Conservation (phyloP, 768 basidiomycete species). For the Obba rivulosa region DNA sequence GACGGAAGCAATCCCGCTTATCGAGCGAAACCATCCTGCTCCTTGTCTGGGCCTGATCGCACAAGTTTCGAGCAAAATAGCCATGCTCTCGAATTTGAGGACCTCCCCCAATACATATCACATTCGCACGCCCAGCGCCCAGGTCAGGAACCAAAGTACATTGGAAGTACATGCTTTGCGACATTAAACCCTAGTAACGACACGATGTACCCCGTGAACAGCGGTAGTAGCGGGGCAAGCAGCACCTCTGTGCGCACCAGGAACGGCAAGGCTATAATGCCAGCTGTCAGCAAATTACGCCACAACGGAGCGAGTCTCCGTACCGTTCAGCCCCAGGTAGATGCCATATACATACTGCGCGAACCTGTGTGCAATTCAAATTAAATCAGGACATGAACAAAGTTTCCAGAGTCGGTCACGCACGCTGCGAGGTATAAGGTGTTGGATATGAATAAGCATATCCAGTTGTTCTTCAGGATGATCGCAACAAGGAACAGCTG, state of each 20-base stretch:
- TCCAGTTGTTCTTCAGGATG: conserved; percentile 81
- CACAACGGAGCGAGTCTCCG: conserved; percentile 17
- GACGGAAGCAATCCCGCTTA: too few relatives aligned
- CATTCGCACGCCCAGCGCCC: neutral
- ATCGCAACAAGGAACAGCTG: conserved; percentile 85
- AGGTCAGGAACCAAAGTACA: conserved; percentile 68
- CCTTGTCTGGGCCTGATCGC: too few relatives aligned
- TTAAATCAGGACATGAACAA: too few relatives aligned
- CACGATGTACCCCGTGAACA: conserved; percentile 81
- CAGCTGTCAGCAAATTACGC: conserved; percentile 15
- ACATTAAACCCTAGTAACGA: conserved; percentile 91
- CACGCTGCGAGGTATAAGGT: conserved; percentile 87
- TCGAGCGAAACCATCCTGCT: too few relatives aligned
- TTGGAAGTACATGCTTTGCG: conserved; percentile 70
- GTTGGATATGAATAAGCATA: conserved; percentile 91
- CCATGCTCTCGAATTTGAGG: too few relatives aligned
- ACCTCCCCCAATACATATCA: too few relatives aligned
- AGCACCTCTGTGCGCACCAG: conserved; percentile 85
- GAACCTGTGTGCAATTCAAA: conserved; percentile 41
- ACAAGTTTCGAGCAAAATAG: too few relatives aligned
- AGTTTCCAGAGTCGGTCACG: conserved; percentile 29
- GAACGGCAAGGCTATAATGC: conserved; percentile 77
- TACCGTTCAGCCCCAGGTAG: conserved; percentile 81
- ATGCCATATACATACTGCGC: conserved; percentile 90
- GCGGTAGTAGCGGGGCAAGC: conserved; percentile 83